These are phyloP conservation scores for Dipodascus albidus DNA, from an alignment of 805 yeast species.

Conservation along the genomic window DNA sequence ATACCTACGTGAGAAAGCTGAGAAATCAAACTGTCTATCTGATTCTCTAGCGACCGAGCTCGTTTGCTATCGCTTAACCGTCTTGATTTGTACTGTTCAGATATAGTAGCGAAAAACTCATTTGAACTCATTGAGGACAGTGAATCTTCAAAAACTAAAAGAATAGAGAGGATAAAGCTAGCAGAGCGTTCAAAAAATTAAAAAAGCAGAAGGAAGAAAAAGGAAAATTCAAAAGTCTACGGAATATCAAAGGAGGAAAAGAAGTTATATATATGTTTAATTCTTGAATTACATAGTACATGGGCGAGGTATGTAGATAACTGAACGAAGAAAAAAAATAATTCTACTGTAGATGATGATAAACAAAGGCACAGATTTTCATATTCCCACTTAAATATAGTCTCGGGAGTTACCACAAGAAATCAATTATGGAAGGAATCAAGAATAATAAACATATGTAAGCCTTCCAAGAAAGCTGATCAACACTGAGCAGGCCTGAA, in stretches of 20 bases:
- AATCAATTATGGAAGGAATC: too few relatives aligned
- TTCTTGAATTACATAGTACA: not conserved
- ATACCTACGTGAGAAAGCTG: not conserved
- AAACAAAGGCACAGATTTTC: not conserved
- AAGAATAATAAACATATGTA: too few relatives aligned
- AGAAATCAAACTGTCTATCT: not conserved
- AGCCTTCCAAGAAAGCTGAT: too few relatives aligned
- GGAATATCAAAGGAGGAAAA: too few relatives aligned
- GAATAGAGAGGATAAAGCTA: not conserved
- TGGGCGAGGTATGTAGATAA: not conserved
- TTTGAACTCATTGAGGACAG: not conserved
- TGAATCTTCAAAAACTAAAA: too few relatives aligned
- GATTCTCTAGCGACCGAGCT: not conserved
- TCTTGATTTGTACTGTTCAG: not conserved
- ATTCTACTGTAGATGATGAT: not conserved
- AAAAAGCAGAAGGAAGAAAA: too few relatives aligned
- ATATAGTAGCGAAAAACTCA: not conserved
- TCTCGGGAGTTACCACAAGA: too few relatives aligned
- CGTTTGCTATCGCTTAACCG: not conserved
- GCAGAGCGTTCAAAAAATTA: too few relatives aligned
- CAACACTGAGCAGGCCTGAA: too few relatives aligned
- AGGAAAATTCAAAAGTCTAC: too few relatives aligned
- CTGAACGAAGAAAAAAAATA: not conserved
- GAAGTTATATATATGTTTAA: not conserved
- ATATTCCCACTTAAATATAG: not conserved